phyloP scores from a whole-genome alignment of 176 grass and related monocot genomes.

The Juncus inflexus region DNA sequence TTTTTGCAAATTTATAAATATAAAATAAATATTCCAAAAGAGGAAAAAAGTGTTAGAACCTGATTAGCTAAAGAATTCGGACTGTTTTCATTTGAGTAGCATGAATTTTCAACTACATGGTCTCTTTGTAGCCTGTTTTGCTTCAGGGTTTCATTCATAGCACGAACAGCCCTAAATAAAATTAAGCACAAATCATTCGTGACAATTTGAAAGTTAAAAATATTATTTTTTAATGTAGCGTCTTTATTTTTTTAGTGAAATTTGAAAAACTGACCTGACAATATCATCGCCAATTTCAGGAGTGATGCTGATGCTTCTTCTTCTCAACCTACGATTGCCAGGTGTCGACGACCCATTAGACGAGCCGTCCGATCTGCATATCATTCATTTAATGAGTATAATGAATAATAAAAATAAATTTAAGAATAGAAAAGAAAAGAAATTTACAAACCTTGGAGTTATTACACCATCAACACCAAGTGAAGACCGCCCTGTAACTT shows the following conservation, averaged over 20 bases:
- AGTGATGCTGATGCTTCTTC: constrained; percentile 97
- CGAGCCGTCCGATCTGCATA: constrained; percentile 76
- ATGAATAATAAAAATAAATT: not conserved
- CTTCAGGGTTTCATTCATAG: constrained; percentile 99
- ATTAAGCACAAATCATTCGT: constrained; percentile 8
- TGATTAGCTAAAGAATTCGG: constrained; percentile 43
- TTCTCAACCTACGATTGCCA: constrained; percentile 69
- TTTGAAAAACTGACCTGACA: constrained; percentile 57
- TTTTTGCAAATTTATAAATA: too few relatives aligned
- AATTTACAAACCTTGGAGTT: constrained; percentile 61
- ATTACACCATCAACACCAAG: constrained; percentile 86
- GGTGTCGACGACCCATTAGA: constrained; percentile 51
- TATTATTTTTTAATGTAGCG: not conserved
- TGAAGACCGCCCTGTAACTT: constrained; percentile 76
- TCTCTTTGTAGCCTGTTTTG: constrained; percentile 91
- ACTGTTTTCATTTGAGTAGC: constrained; percentile 48
- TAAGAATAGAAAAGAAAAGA: too few relatives aligned
- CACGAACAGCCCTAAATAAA: constrained; percentile 75
- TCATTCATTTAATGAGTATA: constrained; percentile 5
- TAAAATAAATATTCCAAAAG: too few relatives aligned
- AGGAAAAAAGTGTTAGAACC: constrained; percentile 20
- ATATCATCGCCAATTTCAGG: constrained; percentile 99
- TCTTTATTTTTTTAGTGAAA: constrained; percentile 24
- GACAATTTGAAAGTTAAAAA: not conserved
- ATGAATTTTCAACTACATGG: constrained; percentile 62